Percentiles rank a stretch among this genome's conserved stretches.
phyloP scores from a whole-genome alignment of 2,329 filamentous ascomycete genomes.

The Chaetothyriales sp. region DNA sequence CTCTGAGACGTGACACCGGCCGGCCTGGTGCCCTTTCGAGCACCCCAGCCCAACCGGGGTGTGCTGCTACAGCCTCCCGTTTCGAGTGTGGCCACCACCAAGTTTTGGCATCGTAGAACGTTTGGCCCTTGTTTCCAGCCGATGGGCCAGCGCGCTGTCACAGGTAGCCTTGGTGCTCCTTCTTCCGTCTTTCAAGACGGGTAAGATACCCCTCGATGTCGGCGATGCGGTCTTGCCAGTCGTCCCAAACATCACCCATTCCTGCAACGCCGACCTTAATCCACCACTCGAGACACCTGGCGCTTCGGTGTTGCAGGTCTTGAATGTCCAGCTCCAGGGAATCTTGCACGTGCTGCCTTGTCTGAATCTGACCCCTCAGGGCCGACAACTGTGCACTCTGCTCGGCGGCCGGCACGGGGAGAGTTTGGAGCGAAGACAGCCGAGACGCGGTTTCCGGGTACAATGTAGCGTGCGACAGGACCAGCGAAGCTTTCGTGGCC shows the following conservation, averaged over 20 bases:
- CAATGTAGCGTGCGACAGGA: slow-evolving; percentile 32
- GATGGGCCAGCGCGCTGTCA: neutral
- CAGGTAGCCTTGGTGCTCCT: slow-evolving; percentile 36
- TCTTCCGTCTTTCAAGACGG: slow-evolving; percentile 41
- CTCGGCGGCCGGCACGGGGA: slow-evolving; percentile 31
- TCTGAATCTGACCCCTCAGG: slow-evolving; percentile 30
- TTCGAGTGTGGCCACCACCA: neutral
- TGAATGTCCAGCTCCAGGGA: slow-evolving; percentile 28
- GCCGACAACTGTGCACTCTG: slow-evolving; percentile 30
- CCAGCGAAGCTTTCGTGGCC: slow-evolving; percentile 22
- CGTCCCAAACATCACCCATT: slow-evolving; percentile 54
- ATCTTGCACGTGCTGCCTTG: slow-evolving; percentile 24
- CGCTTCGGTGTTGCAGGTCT: slow-evolving; percentile 30
- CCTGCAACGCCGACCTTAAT: slow-evolving; percentile 59
- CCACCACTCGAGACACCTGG: slow-evolving; percentile 50
- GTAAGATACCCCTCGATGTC: slow-evolving; percentile 52
- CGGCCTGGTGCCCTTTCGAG: neutral
- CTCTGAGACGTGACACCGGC: too few species aligned
- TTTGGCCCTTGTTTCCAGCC: neutral
- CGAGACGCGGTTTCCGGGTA: slow-evolving; percentile 36
- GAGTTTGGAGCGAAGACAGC: slow-evolving; percentile 34
- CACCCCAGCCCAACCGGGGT: neutral
- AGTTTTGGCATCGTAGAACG: neutral
- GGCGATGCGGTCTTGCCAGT: slow-evolving; percentile 55
- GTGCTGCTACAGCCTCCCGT: neutral